Evolutionary conservation across 768 basidiomycete species (phyloP).

Genomic region (Strobilomyces dryophilus): DNA sequence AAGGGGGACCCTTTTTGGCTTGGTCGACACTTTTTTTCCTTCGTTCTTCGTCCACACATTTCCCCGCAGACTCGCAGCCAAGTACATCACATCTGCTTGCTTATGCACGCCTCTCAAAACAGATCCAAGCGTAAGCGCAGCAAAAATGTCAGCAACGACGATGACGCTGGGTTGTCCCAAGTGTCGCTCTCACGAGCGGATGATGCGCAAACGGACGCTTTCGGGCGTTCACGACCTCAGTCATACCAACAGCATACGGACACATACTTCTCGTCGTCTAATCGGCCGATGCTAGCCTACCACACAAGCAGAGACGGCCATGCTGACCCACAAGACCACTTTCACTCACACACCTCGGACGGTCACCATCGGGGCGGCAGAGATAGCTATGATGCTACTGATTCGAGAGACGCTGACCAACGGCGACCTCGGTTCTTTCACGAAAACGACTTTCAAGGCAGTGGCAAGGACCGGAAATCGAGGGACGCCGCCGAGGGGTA

Average conservation of each 20-base stretch:
- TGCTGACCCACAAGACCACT: slow-evolving; percentile 40
- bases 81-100: slow-evolving; percentile 17
- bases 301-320: slow-evolving; percentile 49
- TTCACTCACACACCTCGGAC: slow-evolving; percentile 39
- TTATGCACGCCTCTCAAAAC: slow-evolving; percentile 37
- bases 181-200: slow-evolving; percentile 44
- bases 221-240: slow-evolving; percentile 48
- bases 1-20: slow-evolving; percentile 26
- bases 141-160: slow-evolving; percentile 49
- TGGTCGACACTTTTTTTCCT: slow-evolving; percentile 27
- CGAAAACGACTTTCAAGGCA: slow-evolving; percentile 38
- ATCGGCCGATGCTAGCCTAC: slow-evolving; percentile 42
- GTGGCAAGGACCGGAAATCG: slow-evolving; percentile 42
- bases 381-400: slow-evolving; percentile 43
- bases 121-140: slow-evolving; percentile 50
- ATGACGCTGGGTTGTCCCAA: slow-evolving; percentile 36
- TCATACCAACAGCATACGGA: slow-evolving; percentile 40
- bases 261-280: slow-evolving; percentile 41
- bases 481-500: slow-evolving; percentile 45
- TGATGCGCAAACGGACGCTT: slow-evolving; percentile 49
- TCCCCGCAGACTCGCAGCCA: slow-evolving; percentile 18
- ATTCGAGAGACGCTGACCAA: slow-evolving; percentile 42
- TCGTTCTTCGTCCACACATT: slow-evolving; percentile 18
- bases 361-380: slow-evolving; percentile 49
- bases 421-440: slow-evolving; percentile 42